Conservation (phyloP, 176 grass and related monocot species). For the Hordeum marinum region DNA sequence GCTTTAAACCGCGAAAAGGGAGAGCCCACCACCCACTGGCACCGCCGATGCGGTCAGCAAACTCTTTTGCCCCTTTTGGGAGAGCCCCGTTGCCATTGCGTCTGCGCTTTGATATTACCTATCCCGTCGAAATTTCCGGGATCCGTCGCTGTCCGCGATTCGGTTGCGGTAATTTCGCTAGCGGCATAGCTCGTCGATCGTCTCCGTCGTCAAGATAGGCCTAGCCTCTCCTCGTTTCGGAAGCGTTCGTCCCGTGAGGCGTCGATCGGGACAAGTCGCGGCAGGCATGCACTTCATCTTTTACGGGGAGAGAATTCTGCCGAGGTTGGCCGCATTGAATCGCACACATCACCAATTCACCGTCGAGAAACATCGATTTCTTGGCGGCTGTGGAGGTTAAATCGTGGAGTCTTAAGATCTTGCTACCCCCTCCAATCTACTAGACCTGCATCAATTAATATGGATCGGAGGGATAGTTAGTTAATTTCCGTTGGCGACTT, state of each 20-base stretch:
- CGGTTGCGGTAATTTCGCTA: conserved; percentile 2
- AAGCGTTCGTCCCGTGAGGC: conserved; percentile 5
- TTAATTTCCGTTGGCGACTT: neutral
- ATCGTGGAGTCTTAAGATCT: too few species aligned
- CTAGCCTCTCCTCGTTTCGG: neutral
- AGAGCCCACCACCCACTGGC: too few species aligned
- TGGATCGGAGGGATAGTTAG: neutral
- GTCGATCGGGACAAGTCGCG: neutral
- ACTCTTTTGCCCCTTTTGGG: neutral
- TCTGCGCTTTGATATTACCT: neutral
- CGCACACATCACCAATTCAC: neutral
- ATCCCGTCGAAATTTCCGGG: conserved; percentile 12
- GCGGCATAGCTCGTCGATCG: neutral
- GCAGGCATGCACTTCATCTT: neutral
- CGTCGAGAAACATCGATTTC: neutral
- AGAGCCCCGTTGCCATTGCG: conserved; percentile 20
- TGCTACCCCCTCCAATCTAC: too few species aligned
- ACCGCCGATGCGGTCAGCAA: conserved; percentile 18
- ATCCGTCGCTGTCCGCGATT: neutral
- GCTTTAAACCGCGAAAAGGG: conserved; percentile 28
- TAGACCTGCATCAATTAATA: too few species aligned
- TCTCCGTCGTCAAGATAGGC: neutral
- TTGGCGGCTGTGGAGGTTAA: neutral
- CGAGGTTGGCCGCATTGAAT: neutral
- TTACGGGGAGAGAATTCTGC: neutral